Percentiles rank a stretch among this genome's conserved stretches.
phyloP scores from a whole-genome alignment of 257 asterid species.

The Solanum clarkiae region DNA sequence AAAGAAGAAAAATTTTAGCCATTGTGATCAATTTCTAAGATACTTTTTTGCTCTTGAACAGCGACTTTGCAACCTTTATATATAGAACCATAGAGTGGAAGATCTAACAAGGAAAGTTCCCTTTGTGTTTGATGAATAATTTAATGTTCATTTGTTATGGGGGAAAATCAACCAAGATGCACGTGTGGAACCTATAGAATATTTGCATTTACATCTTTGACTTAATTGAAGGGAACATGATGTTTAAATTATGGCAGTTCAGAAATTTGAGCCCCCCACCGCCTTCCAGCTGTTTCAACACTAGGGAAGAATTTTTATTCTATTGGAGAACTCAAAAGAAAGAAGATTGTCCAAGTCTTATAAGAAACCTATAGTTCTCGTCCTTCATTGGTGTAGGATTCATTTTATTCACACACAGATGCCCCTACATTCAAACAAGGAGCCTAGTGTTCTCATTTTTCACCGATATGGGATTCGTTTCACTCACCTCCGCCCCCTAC shows the following conservation, averaged over 20 bases:
- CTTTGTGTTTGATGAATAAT: constrained; percentile 2
- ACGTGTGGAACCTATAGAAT: neutral
- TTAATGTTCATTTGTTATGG: constrained; percentile 3
- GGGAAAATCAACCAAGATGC: neutral
- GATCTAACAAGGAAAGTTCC: constrained; percentile 14
- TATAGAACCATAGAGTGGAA: neutral
- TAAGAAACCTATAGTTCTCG: too few species aligned
- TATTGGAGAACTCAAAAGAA: neutral
- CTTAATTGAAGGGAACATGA: neutral
- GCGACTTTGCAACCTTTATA: neutral
- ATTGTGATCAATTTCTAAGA: neutral
- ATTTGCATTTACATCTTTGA: neutral
- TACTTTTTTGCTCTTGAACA: neutral
- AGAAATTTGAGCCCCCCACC: neutral
- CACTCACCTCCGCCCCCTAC: too few species aligned
- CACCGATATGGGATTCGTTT: too few species aligned
- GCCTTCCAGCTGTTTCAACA: neutral
- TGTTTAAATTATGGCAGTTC: neutral
- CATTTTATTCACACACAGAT: too few species aligned
- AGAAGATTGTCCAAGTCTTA: too few species aligned
- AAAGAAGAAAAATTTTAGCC: neutral
- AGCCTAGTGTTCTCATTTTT: too few species aligned
- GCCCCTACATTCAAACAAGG: too few species aligned
- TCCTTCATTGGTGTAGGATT: too few species aligned
- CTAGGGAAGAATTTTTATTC: neutral